Conservation (phyloP, 2,329 filamentous ascomycete genomes). For the Microsporum ferrugineum region DNA sequence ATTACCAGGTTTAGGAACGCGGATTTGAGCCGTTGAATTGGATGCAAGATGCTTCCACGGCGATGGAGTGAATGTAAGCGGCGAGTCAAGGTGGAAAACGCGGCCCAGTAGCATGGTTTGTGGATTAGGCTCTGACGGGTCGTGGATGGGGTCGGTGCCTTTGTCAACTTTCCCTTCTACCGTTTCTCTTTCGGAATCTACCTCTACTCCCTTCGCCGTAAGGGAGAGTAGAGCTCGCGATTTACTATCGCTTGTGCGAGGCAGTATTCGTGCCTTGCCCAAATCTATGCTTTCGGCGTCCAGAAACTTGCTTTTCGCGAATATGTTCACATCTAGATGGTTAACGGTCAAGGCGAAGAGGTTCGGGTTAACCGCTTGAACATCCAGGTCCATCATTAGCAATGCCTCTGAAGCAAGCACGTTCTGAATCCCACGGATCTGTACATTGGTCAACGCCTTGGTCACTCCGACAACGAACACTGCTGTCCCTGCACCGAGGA, state of each 20-base stretch:
- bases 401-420: constrained; percentile 90
- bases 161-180: constrained; percentile 35
- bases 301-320: constrained; percentile 85
- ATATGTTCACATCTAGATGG: constrained; percentile 80
- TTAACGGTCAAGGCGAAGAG: constrained; percentile 77
- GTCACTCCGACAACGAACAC: constrained; percentile 87
- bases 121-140: constrained; percentile 42
- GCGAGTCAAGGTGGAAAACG: constrained; percentile 75
- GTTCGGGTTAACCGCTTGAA: constrained; percentile 85
- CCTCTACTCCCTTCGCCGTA: constrained; percentile 16
- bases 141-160: constrained; percentile 53
- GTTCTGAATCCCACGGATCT: constrained; percentile 70
- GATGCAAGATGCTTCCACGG: constrained; percentile 66
- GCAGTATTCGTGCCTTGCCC: constrained; percentile 15
- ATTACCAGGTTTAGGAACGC: constrained; percentile 74
- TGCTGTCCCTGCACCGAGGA: constrained; percentile 74
- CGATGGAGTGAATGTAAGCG: constrained; percentile 78
- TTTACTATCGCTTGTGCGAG: constrained; percentile 21
- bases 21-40: constrained; percentile 69
- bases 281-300: constrained; percentile 43
- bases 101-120: constrained; percentile 89
- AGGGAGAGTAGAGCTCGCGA: constrained; percentile 21
- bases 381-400: constrained; percentile 82
- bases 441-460: constrained; percentile 68
- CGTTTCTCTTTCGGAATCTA: constrained; percentile 7